These are phyloP conservation scores for Cercospora berteroae DNA, from an alignment of 2,329 filamentous ascomycete genomes.

Conservation along the genomic window DNA sequence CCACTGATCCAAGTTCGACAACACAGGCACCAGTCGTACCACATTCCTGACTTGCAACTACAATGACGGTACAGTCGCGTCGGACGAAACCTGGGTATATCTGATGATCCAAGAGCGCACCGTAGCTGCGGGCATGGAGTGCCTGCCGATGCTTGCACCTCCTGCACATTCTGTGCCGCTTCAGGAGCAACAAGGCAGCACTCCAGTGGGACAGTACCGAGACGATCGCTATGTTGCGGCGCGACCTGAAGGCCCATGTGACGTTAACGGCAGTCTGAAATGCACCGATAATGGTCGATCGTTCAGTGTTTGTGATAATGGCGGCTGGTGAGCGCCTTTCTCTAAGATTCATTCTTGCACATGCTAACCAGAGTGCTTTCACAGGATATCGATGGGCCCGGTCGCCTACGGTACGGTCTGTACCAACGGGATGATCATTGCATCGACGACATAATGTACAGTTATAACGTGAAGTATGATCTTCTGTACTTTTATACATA, in stretches of 20 bases:
- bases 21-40: constrained; percentile 11
- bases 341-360: background rate
- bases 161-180: constrained; percentile 22
- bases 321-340: constrained; percentile 28
- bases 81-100: constrained; percentile 34
- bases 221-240: constrained; percentile 37
- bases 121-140: constrained; percentile 40
- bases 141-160: constrained; percentile 35
- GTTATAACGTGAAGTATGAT: background rate
- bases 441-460: background rate
- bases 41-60: constrained; percentile 41
- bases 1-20: background rate
- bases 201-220: constrained; percentile 31
- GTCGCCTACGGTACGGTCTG: constrained; percentile 35
- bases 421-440: constrained; percentile 19
- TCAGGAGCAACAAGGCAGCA: constrained; percentile 32
- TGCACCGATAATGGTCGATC: constrained; percentile 31
- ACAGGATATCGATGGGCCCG: constrained; percentile 32
- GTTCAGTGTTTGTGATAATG: constrained; percentile 37
- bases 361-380: background rate
- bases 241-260: constrained; percentile 33
- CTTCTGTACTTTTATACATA: background rate
- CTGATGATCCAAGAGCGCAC: constrained; percentile 27
- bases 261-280: constrained; percentile 27
- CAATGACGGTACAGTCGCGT: constrained; percentile 25